These are phyloP conservation scores for Juncus inflexus DNA, from an alignment of 176 grass and related monocot genomes.

Conservation along the genomic window DNA sequence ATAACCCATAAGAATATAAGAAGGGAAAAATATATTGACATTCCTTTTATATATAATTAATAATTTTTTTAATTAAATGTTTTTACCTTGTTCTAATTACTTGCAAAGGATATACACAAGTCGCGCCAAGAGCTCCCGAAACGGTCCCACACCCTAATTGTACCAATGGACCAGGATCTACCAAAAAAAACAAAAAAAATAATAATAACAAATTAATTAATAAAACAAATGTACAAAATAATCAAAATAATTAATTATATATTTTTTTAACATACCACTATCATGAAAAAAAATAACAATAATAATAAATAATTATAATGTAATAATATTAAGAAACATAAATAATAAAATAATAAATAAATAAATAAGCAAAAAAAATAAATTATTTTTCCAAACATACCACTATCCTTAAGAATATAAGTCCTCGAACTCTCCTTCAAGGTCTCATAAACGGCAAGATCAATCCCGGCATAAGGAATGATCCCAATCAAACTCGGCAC, in stretches of 20 bases:
- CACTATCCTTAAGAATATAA: conserved; percentile 64
- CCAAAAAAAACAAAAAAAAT: conserved; percentile 11
- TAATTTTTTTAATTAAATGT: conserved; percentile 19
- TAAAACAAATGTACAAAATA: too few relatives aligned
- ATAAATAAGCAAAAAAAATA: background rate
- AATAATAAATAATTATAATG: too few relatives aligned
- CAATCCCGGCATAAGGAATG: conserved; percentile 86
- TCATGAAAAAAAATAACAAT: too few relatives aligned
- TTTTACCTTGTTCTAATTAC: conserved; percentile 81
- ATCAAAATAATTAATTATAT: too few relatives aligned
- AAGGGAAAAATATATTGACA: background rate
- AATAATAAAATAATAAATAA: too few relatives aligned
- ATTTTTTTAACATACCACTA: too few relatives aligned
- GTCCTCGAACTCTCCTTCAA: conserved; percentile 86
- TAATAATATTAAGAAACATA: too few relatives aligned
- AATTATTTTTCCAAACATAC: conserved; percentile 34
- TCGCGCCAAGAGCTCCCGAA: conserved; percentile 78
- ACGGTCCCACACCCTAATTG: conserved; percentile 82
- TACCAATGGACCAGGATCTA: conserved; percentile 39
- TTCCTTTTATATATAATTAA: background rate
- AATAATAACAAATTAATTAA: background rate
- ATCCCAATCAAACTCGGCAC: conserved; percentile 86
- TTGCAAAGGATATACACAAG: conserved; percentile 87
- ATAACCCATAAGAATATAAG: conserved; percentile 4
- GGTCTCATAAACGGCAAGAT: conserved; percentile 85